Percentiles rank a stretch among this genome's conserved stretches.
Evolutionary conservation across 208 protist genomes (phyloP).

Genomic region (Borovskyia barvae): DNA sequence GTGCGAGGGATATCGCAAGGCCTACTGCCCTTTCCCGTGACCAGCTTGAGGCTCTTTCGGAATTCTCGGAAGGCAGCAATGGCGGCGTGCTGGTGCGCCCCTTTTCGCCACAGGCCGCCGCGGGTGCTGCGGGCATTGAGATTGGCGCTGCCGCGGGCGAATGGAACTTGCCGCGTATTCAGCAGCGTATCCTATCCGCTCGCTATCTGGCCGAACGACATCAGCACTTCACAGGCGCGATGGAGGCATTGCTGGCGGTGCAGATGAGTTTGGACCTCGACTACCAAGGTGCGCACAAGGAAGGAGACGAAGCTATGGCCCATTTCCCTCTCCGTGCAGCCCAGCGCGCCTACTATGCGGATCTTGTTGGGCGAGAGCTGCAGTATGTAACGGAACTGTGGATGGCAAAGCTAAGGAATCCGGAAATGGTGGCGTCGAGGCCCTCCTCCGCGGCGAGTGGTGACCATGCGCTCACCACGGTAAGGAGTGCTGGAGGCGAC

Average conservation of each 20-base stretch:
- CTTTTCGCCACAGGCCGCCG: slow-evolving; percentile 20
- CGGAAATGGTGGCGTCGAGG: no score
- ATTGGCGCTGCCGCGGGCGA: slow-evolving; percentile 21
- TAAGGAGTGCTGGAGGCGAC: no score
- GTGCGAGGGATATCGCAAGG: no score
- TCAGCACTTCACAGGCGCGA: slow-evolving; percentile 25
- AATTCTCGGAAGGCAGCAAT: background rate
- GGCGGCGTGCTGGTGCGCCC: background rate
- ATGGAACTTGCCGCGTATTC: slow-evolving; percentile 34
- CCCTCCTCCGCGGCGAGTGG: no score
- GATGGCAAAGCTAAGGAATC: slow-evolving; percentile 24
- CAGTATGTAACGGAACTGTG: slow-evolving; percentile 27
- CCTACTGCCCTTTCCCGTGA: no score
- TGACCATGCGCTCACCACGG: no score
- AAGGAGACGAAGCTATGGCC: background rate
- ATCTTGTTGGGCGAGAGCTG: slow-evolving; percentile 22
- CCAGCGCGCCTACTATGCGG: slow-evolving; percentile 24
- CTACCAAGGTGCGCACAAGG: slow-evolving; percentile 9
- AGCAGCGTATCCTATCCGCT: slow-evolving; percentile 23
- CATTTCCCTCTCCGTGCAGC: slow-evolving; percentile 5
- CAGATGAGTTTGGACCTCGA: slow-evolving; percentile 34
- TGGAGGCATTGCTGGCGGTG: slow-evolving; percentile 26
- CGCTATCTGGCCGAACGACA: slow-evolving; percentile 21
- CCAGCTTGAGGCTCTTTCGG: no score
- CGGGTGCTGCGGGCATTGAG: slow-evolving; percentile 15